Percentiles rank a stretch among this genome's conserved stretches.
Conservation (phyloP, 2,329 filamentous ascomycete species). For the Leptodontidium sp. region DNA sequence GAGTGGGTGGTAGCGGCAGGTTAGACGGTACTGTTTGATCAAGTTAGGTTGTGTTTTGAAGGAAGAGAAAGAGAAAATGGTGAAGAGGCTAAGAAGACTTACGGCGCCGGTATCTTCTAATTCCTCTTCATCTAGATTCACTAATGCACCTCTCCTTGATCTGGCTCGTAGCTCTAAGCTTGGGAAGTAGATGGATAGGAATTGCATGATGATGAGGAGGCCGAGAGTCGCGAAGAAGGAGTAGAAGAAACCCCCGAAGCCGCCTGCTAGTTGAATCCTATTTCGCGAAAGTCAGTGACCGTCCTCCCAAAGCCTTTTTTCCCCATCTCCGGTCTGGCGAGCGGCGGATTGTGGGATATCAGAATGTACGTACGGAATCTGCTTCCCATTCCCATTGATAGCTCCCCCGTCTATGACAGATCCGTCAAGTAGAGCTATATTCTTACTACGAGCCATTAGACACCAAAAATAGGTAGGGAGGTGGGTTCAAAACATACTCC, state of each 20-base stretch:
- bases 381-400: slow-evolving; percentile 81
- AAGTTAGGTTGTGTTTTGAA: background rate
- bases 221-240: slow-evolving; percentile 78
- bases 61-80: background rate
- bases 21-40: slow-evolving; percentile 1
- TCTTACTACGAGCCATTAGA: slow-evolving; percentile 59
- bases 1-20: slow-evolving; percentile 6
- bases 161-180: slow-evolving; percentile 14
- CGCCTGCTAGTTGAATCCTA: slow-evolving; percentile 74
- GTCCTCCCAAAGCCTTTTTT: background rate
- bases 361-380: slow-evolving; percentile 67
- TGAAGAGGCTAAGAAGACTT: background rate
- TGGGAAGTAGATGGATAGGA: slow-evolving; percentile 8
- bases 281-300: background rate
- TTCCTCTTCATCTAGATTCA: slow-evolving; percentile 12
- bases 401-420: slow-evolving; percentile 75
- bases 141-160: slow-evolving; percentile 4
- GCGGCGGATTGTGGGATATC: background rate
- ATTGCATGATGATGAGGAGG: slow-evolving; percentile 74
- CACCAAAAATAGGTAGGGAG: slow-evolving; percentile 50
- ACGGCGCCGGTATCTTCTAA: slow-evolving; percentile 17
- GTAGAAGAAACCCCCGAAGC: slow-evolving; percentile 75
- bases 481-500: slow-evolving; percentile 57
- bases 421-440: slow-evolving; percentile 68
- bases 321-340: too few relatives aligned